Evolutionary conservation across 768 basidiomycete genomes (phyloP).

Genomic region (Leucocoprinus leucothites): DNA sequence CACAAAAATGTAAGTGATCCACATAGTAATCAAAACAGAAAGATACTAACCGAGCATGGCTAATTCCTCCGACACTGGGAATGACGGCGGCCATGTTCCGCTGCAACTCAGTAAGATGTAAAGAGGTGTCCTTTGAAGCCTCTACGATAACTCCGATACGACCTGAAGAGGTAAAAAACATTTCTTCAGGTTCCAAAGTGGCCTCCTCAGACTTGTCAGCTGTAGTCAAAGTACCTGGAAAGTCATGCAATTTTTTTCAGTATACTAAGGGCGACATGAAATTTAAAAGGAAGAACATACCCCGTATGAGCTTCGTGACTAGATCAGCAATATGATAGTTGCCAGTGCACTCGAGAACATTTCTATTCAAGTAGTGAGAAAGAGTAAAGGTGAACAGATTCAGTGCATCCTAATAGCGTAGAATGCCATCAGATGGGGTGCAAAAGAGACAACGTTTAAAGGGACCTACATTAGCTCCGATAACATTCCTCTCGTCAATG

Average conservation of each 20-base stretch:
- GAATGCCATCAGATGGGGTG: not conserved
- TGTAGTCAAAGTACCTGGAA: conserved; percentile 57
- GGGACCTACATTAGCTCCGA: conserved; percentile 68
- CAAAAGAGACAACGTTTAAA: not conserved
- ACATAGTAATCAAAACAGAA: not conserved
- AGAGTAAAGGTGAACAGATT: conserved; percentile 66
- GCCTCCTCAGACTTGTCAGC: conserved; percentile 39
- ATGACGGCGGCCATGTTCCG: conserved; percentile 65
- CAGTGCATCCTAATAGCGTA: conserved; percentile 47
- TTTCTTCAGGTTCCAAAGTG: conserved; percentile 49
- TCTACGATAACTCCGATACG: conserved; percentile 73
- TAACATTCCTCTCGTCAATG: conserved; percentile 48
- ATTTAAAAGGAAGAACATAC: conserved; percentile 29
- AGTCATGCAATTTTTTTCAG: not conserved
- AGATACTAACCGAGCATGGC: conserved; percentile 55
- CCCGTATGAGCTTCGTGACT: conserved; percentile 71
- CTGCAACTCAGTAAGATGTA: conserved; percentile 67
- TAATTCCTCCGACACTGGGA: conserved; percentile 48
- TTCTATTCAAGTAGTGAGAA: conserved; percentile 37
- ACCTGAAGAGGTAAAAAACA: conserved; percentile 79
- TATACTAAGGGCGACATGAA: not conserved
- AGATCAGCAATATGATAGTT: conserved; percentile 73
- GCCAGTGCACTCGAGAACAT: conserved; percentile 60
- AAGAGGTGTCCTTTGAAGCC: conserved; percentile 46
- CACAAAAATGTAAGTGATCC: conserved; percentile 1